Conservation (phyloP, 2,329 filamentous ascomycete species). For the Trichoderma cornu-damae region DNA sequence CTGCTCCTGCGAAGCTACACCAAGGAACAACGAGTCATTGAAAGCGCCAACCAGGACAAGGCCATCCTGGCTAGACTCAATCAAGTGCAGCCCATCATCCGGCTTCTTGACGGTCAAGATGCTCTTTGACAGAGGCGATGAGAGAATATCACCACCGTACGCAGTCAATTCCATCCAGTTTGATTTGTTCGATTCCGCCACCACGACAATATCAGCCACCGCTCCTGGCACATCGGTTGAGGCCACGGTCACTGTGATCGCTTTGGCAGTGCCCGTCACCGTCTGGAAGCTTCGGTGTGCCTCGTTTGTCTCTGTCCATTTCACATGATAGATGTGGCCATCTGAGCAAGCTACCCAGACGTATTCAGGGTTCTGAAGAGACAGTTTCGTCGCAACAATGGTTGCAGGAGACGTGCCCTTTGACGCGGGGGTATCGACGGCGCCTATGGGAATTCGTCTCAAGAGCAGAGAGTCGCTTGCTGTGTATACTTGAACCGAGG, state of each 20-base stretch:
- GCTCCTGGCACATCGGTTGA: constrained; percentile 33
- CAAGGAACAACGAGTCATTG: constrained; percentile 36
- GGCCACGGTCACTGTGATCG: constrained; percentile 43
- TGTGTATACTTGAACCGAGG: constrained; percentile 74
- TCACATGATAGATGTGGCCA: constrained; percentile 51
- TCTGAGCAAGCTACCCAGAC: constrained; percentile 58
- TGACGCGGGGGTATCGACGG: constrained; percentile 26
- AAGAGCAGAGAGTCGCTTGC: constrained; percentile 74
- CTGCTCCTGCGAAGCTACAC: constrained; percentile 25
- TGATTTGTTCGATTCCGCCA: constrained; percentile 41
- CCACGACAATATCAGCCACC: constrained; percentile 42
- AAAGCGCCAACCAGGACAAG: constrained; percentile 47
- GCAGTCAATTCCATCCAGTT: constrained; percentile 39
- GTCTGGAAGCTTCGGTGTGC: constrained; percentile 38
- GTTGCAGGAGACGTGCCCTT: constrained; percentile 27
- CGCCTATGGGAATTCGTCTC: constrained; percentile 58
- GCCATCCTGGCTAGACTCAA: constrained; percentile 50
- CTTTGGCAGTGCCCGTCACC: constrained; percentile 40
- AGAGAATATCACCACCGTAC: constrained; percentile 36
- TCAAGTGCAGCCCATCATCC: constrained; percentile 36
- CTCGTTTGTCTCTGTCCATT: constrained; percentile 51
- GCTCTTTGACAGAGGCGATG: constrained; percentile 30
- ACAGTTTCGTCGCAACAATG: constrained; percentile 41
- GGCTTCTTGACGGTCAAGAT: constrained; percentile 36
- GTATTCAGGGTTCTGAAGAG: constrained; percentile 38